Percentiles rank a stretch among this genome's conserved stretches.
These are phyloP conservation scores for Metschnikowia borealis DNA, from an alignment of 805 yeast genomes.

Conservation along the genomic window DNA sequence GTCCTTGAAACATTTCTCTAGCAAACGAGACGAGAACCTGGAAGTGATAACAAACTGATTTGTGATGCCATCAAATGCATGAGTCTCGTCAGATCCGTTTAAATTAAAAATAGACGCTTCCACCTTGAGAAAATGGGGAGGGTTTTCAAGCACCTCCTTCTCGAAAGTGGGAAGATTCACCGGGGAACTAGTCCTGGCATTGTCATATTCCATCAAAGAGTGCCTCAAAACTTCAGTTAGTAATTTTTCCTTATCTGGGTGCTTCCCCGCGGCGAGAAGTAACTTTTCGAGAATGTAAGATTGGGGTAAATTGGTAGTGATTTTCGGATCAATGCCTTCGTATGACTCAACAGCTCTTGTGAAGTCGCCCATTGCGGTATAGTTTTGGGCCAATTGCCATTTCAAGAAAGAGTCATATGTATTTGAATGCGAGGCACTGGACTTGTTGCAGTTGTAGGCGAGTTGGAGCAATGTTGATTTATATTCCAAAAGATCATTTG, in stretches of 20 bases:
- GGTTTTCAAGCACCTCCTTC: not conserved
- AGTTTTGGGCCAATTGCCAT: slow-evolving; percentile 51
- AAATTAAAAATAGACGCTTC: slow-evolving; percentile 17
- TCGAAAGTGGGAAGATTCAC: not conserved
- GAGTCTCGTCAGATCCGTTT: slow-evolving; percentile 10
- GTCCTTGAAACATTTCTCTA: not conserved
- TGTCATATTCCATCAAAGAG: not conserved
- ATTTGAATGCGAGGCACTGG: not conserved
- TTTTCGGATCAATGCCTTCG: not conserved
- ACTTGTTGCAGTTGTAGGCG: not conserved
- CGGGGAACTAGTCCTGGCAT: not conserved
- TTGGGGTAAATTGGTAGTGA: not conserved
- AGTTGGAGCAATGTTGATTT: slow-evolving; percentile 4
- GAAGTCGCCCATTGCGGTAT: slow-evolving; percentile 18
- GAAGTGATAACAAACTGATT: slow-evolving; percentile 11
- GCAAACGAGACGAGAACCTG: not conserved
- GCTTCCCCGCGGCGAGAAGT: not conserved
- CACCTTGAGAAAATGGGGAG: slow-evolving; percentile 8
- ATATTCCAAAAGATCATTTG: slow-evolving; percentile 8
- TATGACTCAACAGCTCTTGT: slow-evolving; percentile 3
- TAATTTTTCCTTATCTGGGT: not conserved
- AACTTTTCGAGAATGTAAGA: not conserved
- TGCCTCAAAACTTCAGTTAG: not conserved
- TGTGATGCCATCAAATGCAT: slow-evolving; percentile 17
- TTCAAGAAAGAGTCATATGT: slow-evolving; percentile 21